Conservation (phyloP, 208 protist genomes). For the Jaenimonas drosophilae region DNA sequence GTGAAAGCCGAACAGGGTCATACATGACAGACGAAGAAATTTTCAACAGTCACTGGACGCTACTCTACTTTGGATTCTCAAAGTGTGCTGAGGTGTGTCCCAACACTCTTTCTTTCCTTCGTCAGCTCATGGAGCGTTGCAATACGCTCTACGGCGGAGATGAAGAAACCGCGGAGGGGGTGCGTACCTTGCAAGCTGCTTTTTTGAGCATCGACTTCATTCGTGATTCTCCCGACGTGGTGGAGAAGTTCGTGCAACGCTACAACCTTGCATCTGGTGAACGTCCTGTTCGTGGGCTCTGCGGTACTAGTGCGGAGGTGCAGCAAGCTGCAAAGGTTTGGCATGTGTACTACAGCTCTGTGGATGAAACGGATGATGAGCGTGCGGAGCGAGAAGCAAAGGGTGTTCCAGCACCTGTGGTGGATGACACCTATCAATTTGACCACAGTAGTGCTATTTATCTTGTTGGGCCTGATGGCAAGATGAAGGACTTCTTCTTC, state of each 20-base stretch:
- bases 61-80: conserved; percentile 85
- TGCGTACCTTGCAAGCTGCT: conserved; percentile 40
- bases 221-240: conserved; percentile 51
- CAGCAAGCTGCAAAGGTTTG: conserved; percentile 42
- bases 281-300: conserved; percentile 48
- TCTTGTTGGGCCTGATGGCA: conserved; percentile 72
- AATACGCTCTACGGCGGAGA: conserved; percentile 18
- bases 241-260: conserved; percentile 52
- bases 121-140: conserved; percentile 40
- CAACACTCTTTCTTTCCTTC: conserved; percentile 57
- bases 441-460: conserved; percentile 85
- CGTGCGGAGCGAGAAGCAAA: conserved; percentile 36
- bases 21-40: conserved; percentile 55
- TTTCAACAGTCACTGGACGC: conserved; percentile 66
- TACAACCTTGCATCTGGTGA: too few relatives aligned
- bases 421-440: conserved; percentile 81
- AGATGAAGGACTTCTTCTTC: conserved; percentile 87
- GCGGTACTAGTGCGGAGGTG: conserved; percentile 40
- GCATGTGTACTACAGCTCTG: conserved; percentile 79
- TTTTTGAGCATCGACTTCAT: conserved; percentile 79
- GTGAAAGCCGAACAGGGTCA: conserved; percentile 46
- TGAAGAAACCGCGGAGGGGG: conserved; percentile 18
- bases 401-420: conserved; percentile 27
- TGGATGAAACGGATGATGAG: conserved; percentile 76
- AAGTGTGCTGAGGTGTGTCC: conserved; percentile 83